Base-by-base conservation (phyloP, 2,329 filamentous ascomycete species). In the Diaporthe humulicola region DNA sequence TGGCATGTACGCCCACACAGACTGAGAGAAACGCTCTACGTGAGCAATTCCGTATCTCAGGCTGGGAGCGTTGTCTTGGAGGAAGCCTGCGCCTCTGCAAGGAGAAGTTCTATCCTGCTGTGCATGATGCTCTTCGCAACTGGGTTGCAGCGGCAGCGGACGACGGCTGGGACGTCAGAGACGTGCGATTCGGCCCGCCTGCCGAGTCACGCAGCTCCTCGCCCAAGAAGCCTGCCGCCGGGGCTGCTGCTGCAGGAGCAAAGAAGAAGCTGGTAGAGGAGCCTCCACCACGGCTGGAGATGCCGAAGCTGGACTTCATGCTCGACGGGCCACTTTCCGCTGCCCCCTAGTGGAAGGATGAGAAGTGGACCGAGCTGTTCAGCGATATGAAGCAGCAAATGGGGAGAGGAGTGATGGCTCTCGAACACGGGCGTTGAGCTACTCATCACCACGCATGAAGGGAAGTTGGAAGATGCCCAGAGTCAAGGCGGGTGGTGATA, bases 51-150 rank as follows among this genome's bases (percentile, higher is more conserved):
- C 91, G 91, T 71, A 91, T 96, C 75, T 97, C 94, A 0, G 96
- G 97, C 10, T 98, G 95, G 87, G 97, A 99, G 84, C 95, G 95
- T 79, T 92, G 94, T 78, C 94, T 98, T 89, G 95, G 95, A 22
- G 90, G 90, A 30, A 96, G 92, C 74, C 86, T 98, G 76, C 92
- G 97, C 7, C 93, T 96, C 22, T 98, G 96, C 87, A 99, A 98
- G 83, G 96, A 98, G 84, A 98, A 98, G 83, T 98, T 98, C 83
- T 98, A 99, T 82, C 94, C 94, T 2, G 92, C 94, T 66, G 94
- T 99, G 5, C 97, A 99, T 82, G 95, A 96, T 79, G 95, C 93
- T 2, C 87, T 98, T 77, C 92, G 94, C 72, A 96, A 94, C 9
- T 99, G 96, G 96, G 94, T 98, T 25, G 93, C 93, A 0, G 97